phyloP scores from a whole-genome alignment of 1,139 yeast genomes.

The Hemisphaericaspora xylofermentans region DNA sequence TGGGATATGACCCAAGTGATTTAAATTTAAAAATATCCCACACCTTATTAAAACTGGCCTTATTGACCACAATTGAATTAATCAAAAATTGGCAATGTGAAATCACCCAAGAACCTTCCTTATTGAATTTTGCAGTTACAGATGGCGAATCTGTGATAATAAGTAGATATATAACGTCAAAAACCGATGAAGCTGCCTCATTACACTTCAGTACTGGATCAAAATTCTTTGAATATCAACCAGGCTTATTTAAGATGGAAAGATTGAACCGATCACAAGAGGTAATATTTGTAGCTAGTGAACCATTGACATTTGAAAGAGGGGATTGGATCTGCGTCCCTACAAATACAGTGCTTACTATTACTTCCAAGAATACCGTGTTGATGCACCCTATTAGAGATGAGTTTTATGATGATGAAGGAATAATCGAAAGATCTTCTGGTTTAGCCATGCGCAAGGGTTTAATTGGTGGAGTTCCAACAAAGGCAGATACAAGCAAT shows the following conservation, averaged over 20 bases:
- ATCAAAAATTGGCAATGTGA: constrained; percentile 65
- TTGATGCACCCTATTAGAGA: constrained; percentile 87
- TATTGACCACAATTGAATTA: constrained; percentile 68
- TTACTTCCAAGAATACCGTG: constrained; percentile 76
- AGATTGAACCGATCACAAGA: constrained; percentile 88
- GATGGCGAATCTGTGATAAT: constrained; percentile 91
- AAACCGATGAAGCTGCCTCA: constrained; percentile 93
- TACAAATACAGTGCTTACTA: constrained; percentile 82
- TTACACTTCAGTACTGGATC: constrained; percentile 94
- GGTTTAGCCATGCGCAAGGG: constrained; percentile 89
- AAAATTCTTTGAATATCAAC: constrained; percentile 82
- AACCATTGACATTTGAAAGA: constrained; percentile 92
- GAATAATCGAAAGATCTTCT: constrained; percentile 65
- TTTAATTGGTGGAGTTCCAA: constrained; percentile 68
- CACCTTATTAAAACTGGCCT: constrained; percentile 60
- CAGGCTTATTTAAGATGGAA: constrained; percentile 92
- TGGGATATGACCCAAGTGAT: constrained; percentile 71
- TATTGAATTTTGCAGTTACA: constrained; percentile 90
- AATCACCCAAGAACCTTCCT: constrained; percentile 67
- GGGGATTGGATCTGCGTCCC: constrained; percentile 98
- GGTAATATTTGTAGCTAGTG: constrained; percentile 94
- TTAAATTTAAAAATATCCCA: constrained; percentile 43
- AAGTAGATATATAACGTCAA: constrained; percentile 83
- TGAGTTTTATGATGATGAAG: constrained; percentile 72
- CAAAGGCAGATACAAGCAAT: constrained; percentile 10